Evolutionary conservation across 257 asterid species (phyloP).

Genomic region (Leonotis leonurus): DNA sequence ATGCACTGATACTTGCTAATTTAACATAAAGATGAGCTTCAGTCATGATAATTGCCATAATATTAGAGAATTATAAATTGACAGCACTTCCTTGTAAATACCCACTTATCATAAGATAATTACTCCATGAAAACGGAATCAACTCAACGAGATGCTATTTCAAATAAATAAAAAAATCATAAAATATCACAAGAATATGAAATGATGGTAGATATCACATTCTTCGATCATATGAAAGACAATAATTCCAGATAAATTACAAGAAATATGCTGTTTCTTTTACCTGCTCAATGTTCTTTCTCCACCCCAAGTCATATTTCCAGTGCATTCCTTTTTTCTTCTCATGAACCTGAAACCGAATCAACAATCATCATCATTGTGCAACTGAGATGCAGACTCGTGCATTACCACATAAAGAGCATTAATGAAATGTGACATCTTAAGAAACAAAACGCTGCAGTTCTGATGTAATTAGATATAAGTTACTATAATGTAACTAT

Average conservation of each 20-base stretch:
- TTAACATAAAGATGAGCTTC: background rate
- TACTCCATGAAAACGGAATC: background rate
- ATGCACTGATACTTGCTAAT: background rate
- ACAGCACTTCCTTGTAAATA: background rate
- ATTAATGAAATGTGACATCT: background rate
- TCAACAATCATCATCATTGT: background rate
- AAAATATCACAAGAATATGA: no score
- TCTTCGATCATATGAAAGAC: background rate
- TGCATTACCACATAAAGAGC: background rate
- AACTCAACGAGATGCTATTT: background rate
- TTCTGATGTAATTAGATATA: background rate
- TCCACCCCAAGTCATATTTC: slow-evolving; percentile 78
- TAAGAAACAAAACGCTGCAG: background rate
- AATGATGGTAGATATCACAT: no score
- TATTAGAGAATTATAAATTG: background rate
- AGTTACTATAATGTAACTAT: background rate
- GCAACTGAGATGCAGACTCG: slow-evolving; percentile 4
- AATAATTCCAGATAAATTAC: background rate
- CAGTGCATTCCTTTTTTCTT: slow-evolving; percentile 46
- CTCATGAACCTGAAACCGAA: slow-evolving; percentile 61
- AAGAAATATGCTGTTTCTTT: background rate
- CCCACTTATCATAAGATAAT: background rate
- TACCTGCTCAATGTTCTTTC: slow-evolving; percentile 80
- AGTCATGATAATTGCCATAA: background rate
- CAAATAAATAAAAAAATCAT: no score